phyloP scores from a whole-genome alignment of 257 asterid species.

The Nicotiana attenuata region DNA sequence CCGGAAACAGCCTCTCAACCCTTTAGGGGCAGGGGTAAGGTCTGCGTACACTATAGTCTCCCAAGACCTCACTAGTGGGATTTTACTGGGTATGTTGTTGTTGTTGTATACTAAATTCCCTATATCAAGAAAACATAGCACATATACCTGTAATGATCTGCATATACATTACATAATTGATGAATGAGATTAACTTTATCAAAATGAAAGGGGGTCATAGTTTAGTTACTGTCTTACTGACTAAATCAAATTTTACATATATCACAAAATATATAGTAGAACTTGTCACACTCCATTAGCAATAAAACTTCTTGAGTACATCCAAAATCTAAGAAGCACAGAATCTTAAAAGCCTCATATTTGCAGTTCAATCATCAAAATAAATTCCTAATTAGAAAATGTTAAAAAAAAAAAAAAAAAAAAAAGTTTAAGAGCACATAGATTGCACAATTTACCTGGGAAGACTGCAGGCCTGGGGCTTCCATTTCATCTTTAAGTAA shows the following conservation, averaged over 20 bases:
- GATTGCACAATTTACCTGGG: constrained; percentile 52
- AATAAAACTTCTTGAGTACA: neutral
- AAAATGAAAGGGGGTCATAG: neutral
- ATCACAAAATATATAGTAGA: neutral
- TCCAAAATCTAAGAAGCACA: neutral
- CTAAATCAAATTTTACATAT: neutral
- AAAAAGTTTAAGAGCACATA: neutral
- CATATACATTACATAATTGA: neutral
- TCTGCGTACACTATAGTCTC: no score
- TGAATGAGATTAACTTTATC: neutral
- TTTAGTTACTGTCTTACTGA: neutral
- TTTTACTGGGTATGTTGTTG: no score
- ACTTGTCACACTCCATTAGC: neutral
- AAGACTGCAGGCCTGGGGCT: constrained; percentile 72
- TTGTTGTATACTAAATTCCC: neutral
- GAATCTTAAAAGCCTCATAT: neutral
- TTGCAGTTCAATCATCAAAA: neutral
- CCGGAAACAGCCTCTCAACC: no score
- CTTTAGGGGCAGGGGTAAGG: no score
- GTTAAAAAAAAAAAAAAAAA: neutral
- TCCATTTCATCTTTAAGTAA: constrained; percentile 65
- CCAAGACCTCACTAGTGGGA: no score
- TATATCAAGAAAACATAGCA: neutral
- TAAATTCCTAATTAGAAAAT: neutral
- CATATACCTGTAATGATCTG: neutral